Base-by-base conservation (phyloP, 2,329 filamentous ascomycete genomes). In the Penicillium sp. region DNA sequence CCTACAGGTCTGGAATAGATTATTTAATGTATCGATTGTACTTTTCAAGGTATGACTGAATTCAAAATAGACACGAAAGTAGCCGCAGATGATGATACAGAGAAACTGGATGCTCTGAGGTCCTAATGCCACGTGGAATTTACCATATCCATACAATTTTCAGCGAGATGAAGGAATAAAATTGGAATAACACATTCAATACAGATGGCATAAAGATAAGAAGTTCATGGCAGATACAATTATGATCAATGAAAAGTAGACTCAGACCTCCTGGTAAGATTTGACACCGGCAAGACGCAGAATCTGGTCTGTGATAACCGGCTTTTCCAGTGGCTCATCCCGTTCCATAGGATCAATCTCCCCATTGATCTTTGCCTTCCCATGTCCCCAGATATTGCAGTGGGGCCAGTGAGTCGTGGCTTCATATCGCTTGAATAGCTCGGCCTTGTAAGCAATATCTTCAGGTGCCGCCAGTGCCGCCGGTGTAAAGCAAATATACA, bases 381-480 rank as follows among this genome's bases (percentile, higher is more conserved):
- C 56, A 48, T 63, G 54, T 1, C 49, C 49, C 13, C 27, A 56
- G 11, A 63, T 55, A 49, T 64, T 64, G n/a, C 53, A 56, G 44
- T 65, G 63, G 9, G 63, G 61, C 63, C 63, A 63, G 37, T 65
- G 61, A 11, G 61, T 65, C 7, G 63, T 65, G 1, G 53, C 52
- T 19, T 59, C 55, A 13, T 27, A 61, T 3, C 43, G 39, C 22
- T 57, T 27, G 16, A 65, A 64, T 6, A 62, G 16, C 19, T 63
- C 54, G 13, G 52, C 51, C 55, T 63, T 63, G 6, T 35, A 37
- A 37, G 33, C 33, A n/a, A 37, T n/a, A n/a, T 37, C 33, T 16
- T 37, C 33, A 0, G 33, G 33, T 14, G 14, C 16, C 1, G 33
- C 33, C 16, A 37, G 33, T n/a, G 49, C 24, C 9, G 58, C 56